Evolutionary conservation across 2,329 filamentous ascomycete species (phyloP).

Genomic region (Sporothrix brasiliensis): DNA sequence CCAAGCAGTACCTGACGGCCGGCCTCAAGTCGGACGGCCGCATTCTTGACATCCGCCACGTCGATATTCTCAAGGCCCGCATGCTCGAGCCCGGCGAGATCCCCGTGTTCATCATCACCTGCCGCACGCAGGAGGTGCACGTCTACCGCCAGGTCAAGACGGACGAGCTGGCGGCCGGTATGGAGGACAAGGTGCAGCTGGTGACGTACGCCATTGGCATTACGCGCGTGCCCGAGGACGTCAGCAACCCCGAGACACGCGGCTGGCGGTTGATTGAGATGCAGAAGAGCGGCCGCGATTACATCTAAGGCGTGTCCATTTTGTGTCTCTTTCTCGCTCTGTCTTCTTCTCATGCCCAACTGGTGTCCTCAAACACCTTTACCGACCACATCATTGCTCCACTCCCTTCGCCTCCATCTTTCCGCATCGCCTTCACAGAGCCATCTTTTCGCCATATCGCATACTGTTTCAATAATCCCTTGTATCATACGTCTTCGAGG

Average conservation of each 20-base stretch:
- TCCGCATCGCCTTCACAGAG: background rate
- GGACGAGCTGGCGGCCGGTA: constrained; percentile 85
- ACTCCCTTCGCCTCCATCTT: background rate
- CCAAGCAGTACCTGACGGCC: constrained; percentile 91
- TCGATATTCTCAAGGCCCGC: constrained; percentile 81
- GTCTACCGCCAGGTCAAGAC: constrained; percentile 93
- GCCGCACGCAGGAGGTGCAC: constrained; percentile 95
- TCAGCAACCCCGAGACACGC: constrained; percentile 93
- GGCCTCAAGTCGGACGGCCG: constrained; percentile 93
- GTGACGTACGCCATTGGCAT: constrained; percentile 98
- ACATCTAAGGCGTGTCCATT: constrained; percentile 50
- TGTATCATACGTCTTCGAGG: constrained; percentile 25
- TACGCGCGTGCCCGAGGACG: constrained; percentile 89
- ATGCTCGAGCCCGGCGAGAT: constrained; percentile 85
- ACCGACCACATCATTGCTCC: too few relatives aligned
- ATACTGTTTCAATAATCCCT: constrained; percentile 15
- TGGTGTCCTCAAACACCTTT: background rate
- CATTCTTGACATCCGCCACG: constrained; percentile 91
- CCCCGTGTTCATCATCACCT: constrained; percentile 96
- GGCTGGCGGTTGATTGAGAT: constrained; percentile 98
- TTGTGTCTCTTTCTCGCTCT: background rate
- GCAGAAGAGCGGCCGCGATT: constrained; percentile 97
- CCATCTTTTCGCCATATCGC: background rate
- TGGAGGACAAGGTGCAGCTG: constrained; percentile 98
- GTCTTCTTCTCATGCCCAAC: constrained; percentile 9